phyloP scores from a whole-genome alignment of 1,284 basidiomycete species.

The Apiotrichum gracile region DNA sequence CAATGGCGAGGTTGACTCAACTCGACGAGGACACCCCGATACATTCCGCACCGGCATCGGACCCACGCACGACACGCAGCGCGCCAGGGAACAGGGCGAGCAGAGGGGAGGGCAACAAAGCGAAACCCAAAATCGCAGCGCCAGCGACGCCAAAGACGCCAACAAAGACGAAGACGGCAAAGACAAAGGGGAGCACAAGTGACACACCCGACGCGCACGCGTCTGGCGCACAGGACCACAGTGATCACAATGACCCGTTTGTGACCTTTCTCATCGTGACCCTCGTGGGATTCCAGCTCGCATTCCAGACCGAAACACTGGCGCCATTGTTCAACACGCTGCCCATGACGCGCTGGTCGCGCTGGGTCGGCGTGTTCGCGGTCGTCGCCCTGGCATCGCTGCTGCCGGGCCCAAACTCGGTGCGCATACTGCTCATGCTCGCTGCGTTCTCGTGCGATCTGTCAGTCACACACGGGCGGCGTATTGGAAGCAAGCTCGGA shows the following conservation, averaged over 20 bases:
- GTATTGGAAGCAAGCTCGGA: not conserved
- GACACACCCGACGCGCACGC: not conserved
- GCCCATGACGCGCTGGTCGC: not conserved
- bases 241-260: not conserved
- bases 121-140: too few species aligned
- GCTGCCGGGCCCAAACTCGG: not conserved
- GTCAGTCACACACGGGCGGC: not conserved
- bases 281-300: not conserved
- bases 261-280: not conserved
- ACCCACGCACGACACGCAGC: too few species aligned
- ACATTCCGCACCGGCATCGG: too few species aligned
- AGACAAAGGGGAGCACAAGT: not conserved
- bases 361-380: not conserved
- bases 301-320: not conserved
- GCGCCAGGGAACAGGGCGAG: too few species aligned
- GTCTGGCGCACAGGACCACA: not conserved
- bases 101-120: too few species aligned
- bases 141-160: too few species aligned
- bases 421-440: not conserved
- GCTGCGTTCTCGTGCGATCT: not conserved
- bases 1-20: too few species aligned
- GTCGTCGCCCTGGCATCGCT: not conserved
- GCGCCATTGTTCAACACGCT: constrained; percentile 5
- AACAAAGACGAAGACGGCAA: not conserved
- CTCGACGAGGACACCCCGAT: too few species aligned